Percentiles rank a stretch among this genome's conserved stretches.
Conservation (phyloP, 75 land plant species). For the Cunninghamia lanceolata region DNA sequence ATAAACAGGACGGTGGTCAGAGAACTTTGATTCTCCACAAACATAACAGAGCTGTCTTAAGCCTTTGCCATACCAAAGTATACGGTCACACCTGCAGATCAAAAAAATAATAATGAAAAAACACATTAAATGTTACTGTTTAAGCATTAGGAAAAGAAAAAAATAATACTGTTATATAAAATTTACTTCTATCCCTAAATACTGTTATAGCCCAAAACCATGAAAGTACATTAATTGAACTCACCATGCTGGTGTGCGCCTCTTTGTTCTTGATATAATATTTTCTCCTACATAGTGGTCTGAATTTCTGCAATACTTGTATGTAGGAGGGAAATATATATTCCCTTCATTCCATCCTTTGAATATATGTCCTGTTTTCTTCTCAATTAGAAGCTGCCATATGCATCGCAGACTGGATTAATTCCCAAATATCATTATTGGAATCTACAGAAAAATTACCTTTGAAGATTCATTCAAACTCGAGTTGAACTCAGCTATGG, state of each 20-base stretch:
- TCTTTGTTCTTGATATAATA: slow-evolving; percentile 63
- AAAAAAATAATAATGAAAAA: background rate
- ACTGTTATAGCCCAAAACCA: background rate
- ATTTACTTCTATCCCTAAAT: no score
- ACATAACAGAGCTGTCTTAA: slow-evolving; percentile 42
- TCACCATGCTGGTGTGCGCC: slow-evolving; percentile 97
- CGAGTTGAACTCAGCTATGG: background rate
- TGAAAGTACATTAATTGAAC: slow-evolving; percentile 4
- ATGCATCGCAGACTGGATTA: background rate
- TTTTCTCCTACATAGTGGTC: slow-evolving; percentile 77
- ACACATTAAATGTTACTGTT: no score
- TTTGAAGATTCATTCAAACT: background rate
- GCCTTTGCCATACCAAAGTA: slow-evolving; percentile 60
- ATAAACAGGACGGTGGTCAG: slow-evolving; percentile 63
- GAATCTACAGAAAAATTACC: background rate
- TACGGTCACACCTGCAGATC: slow-evolving; percentile 57
- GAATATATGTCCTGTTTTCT: background rate
- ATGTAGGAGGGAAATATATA: slow-evolving; percentile 92
- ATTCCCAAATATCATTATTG: background rate
- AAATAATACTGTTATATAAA: no score
- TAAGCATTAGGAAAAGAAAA: background rate
- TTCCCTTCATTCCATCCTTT: slow-evolving; percentile 53
- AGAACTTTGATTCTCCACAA: slow-evolving; percentile 51
- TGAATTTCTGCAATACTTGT: slow-evolving; percentile 79
- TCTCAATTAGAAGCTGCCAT: background rate